Evolutionary conservation across 2,329 filamentous ascomycete genomes (phyloP).

Genomic region (Xylariales sp.): DNA sequence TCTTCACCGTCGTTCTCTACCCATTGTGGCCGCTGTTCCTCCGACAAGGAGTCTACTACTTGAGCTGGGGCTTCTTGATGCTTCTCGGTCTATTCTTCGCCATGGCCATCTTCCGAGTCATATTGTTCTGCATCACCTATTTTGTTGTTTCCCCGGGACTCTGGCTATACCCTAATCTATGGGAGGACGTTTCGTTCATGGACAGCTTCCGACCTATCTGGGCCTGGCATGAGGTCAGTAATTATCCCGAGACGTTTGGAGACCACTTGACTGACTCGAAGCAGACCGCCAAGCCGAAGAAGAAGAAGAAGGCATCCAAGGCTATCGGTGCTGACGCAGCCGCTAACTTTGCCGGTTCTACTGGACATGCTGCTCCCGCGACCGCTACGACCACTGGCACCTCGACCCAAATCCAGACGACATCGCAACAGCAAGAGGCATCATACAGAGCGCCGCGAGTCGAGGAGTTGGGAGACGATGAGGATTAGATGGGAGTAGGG

Average conservation of each 20-base stretch:
- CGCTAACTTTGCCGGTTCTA: conserved; percentile 44
- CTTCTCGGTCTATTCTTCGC: conserved; percentile 90
- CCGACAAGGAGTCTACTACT: conserved; percentile 92
- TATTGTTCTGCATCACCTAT: conserved; percentile 90
- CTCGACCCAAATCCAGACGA: conserved; percentile 47
- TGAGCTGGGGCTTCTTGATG: conserved; percentile 89
- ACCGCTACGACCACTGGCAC: conserved; percentile 54
- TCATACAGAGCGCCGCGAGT: conserved; percentile 48
- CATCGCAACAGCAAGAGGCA: conserved; percentile 26
- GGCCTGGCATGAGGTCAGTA: conserved; percentile 92
- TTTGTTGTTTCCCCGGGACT: conserved; percentile 79
- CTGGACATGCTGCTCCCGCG: conserved; percentile 48
- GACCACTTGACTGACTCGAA: neutral
- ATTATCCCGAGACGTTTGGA: neutral
- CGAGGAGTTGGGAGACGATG: conserved; percentile 46
- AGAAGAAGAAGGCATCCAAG: conserved; percentile 55
- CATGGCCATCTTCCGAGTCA: conserved; percentile 95
- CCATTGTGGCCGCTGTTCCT: conserved; percentile 92
- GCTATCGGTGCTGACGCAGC: conserved; percentile 26
- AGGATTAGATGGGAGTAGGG: conserved; percentile 31
- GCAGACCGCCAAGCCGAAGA: conserved; percentile 35
- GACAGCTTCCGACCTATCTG: conserved; percentile 94
- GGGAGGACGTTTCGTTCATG: conserved; percentile 97
- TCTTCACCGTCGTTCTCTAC: conserved; percentile 90
- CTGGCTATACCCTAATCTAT: conserved; percentile 98